Conservation (phyloP, 768 basidiomycete species). For the Hirschioporus abietinus region DNA sequence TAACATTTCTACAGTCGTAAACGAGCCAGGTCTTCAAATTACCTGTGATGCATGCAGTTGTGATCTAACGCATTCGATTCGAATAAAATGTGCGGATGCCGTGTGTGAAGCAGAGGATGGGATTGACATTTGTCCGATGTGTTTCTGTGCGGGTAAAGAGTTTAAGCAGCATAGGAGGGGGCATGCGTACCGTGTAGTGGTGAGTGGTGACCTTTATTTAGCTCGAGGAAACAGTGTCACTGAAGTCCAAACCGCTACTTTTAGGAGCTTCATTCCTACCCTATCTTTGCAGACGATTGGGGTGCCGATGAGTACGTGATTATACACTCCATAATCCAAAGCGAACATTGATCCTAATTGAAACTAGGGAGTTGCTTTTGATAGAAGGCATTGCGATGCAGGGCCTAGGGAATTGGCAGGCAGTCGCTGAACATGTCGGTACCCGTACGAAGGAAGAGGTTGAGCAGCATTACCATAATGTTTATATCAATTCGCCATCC, state of each 20-base stretch:
- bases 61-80: slow-evolving; percentile 94
- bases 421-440: slow-evolving; percentile 91
- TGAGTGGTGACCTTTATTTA: slow-evolving; percentile 28
- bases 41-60: slow-evolving; percentile 79
- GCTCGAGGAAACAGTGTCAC: not conserved
- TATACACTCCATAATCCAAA: not conserved
- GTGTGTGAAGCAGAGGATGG: slow-evolving; percentile 70
- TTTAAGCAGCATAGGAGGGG: slow-evolving; percentile 78
- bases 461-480: slow-evolving; percentile 77
- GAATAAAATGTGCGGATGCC: slow-evolving; percentile 91
- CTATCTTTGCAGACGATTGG: slow-evolving; percentile 94
- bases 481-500: slow-evolving; percentile 71
- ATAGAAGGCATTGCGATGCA: slow-evolving; percentile 83
- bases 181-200: slow-evolving; percentile 91
- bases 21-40: slow-evolving; percentile 78
- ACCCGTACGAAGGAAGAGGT: slow-evolving; percentile 93
- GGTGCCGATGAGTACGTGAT: slow-evolving; percentile 88
- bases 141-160: slow-evolving; percentile 91
- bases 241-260: slow-evolving; percentile 10
- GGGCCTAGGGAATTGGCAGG: slow-evolving; percentile 95
- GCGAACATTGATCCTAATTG: slow-evolving; percentile 4
- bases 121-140: slow-evolving; percentile 88
- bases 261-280: slow-evolving; percentile 93
- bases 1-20: slow-evolving; percentile 48
- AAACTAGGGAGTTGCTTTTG: slow-evolving; percentile 74